Percentiles rank a stretch among this genome's conserved stretches.
phyloP scores from a whole-genome alignment of 2,329 filamentous ascomycete species.

The Cryoendolithus antarcticus region DNA sequence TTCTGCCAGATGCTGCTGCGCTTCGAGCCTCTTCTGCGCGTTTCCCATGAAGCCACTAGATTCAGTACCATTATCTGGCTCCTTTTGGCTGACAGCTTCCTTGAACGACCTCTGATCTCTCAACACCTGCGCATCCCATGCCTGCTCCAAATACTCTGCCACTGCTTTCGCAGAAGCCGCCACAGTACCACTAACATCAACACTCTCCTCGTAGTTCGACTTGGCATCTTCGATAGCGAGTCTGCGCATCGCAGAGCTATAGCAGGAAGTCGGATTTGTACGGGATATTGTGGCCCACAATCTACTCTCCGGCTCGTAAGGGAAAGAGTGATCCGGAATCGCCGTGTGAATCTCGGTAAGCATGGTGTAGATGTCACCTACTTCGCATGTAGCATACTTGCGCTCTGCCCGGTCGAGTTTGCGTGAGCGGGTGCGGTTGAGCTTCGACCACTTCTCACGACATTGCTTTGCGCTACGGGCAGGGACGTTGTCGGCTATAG shows the following conservation, averaged over 20 bases:
- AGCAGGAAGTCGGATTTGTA: conserved; percentile 16
- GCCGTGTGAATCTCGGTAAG: conserved; percentile 23
- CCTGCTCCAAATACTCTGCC: conserved; percentile 9
- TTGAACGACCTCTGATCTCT: conserved; percentile 1
- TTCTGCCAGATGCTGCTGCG: no score
- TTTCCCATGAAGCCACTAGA: conserved; percentile 1
- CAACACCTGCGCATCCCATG: conserved; percentile 2
- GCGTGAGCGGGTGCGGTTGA: conserved; percentile 20
- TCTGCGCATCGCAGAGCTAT: conserved; percentile 15
- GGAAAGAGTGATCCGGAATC: conserved; percentile 10
- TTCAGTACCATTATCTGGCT: background rate
- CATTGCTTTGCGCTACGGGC: conserved; percentile 54
- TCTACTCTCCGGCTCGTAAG: conserved; percentile 22
- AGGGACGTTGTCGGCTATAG: no score
- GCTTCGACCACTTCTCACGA: conserved; percentile 51
- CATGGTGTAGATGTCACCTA: conserved; percentile 30
- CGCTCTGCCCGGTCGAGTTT: conserved; percentile 10
- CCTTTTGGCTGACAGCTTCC: conserved; percentile 1
- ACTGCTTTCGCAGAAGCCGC: conserved; percentile 8
- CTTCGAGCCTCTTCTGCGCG: no score
- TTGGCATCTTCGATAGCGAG: conserved; percentile 15
- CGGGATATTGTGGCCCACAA: conserved; percentile 22
- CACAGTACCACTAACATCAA: background rate
- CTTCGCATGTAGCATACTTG: conserved; percentile 23
- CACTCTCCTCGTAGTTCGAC: background rate